Conservation (phyloP, 2,329 filamentous ascomycete genomes). For the Ophiostoma perfectum region DNA sequence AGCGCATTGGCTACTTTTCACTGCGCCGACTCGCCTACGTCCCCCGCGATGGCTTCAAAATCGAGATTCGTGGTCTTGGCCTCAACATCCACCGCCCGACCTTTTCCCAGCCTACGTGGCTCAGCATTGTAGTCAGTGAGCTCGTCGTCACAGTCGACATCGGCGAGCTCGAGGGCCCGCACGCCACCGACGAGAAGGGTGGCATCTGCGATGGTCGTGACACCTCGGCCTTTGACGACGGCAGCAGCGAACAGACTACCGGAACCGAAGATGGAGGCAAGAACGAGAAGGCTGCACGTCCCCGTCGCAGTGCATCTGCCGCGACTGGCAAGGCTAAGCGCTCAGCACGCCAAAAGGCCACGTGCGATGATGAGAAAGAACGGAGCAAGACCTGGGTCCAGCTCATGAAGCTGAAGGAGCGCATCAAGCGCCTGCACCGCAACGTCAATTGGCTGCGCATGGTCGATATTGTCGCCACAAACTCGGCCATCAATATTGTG, state of each 20-base stretch:
- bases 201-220: conserved; percentile 13
- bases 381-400: conserved; percentile 74
- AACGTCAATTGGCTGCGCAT: conserved; percentile 84
- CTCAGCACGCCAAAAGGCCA: not conserved
- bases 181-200: conserved; percentile 33
- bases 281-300: not conserved
- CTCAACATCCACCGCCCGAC: conserved; percentile 87
- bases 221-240: too few species aligned
- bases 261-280: not conserved
- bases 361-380: conserved; percentile 24
- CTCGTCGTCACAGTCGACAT: conserved; percentile 78
- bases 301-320: not conserved
- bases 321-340: not conserved
- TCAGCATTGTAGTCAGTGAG: conserved; percentile 83
- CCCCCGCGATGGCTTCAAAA: conserved; percentile 77
- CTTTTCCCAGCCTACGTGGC: conserved; percentile 94
- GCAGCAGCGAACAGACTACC: not conserved
- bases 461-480: conserved; percentile 81
- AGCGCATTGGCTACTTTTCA: conserved; percentile 88
- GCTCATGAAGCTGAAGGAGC: conserved; percentile 73
- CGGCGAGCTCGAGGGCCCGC: conserved; percentile 54
- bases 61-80: conserved; percentile 85
- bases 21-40: conserved; percentile 86
- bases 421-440: conserved; percentile 77
- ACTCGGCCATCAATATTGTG: conserved; percentile 68